These are phyloP conservation scores for Yamadazyma dushanensis DNA, from an alignment of 1,139 yeast species.

Conservation along the genomic window DNA sequence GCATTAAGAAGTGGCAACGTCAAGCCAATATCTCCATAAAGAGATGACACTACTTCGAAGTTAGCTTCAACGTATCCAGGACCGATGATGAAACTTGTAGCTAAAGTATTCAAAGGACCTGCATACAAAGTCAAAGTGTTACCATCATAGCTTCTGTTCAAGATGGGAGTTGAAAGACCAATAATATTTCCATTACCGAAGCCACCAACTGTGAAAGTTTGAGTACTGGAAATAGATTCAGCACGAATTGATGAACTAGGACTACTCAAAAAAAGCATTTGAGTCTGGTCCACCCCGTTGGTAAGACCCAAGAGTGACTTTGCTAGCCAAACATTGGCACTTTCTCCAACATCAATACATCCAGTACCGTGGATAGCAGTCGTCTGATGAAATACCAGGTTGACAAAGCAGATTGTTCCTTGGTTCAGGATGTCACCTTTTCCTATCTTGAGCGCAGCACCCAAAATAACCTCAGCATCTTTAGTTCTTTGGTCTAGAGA, in stretches of 20 bases:
- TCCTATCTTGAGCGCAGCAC: no score
- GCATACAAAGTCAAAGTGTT: conserved; percentile 10
- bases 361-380: conserved; percentile 27
- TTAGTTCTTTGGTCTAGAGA: conserved; percentile 18
- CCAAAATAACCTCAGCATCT: no score
- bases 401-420: no score
- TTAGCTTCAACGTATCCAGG: conserved; percentile 18
- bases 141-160: conserved; percentile 12
- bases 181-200: conserved; percentile 33
- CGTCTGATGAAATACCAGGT: conserved; percentile 22
- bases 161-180: conserved; percentile 21
- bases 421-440: no score
- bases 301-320: conserved; percentile 18
- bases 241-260: conserved; percentile 21
- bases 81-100: conserved; percentile 21
- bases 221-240: conserved; percentile 18
- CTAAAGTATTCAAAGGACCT: conserved; percentile 5
- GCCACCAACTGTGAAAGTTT: conserved; percentile 29
- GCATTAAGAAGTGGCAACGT: conserved; percentile 15
- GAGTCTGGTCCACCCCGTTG: conserved; percentile 15
- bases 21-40: conserved; percentile 11
- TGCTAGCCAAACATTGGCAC: conserved; percentile 23
- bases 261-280: conserved; percentile 24
- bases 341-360: conserved; percentile 25
- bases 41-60: conserved; percentile 11